Evolutionary conservation across 352 stramenopile species (phyloP).

Genomic region (Thalassiosira exigua): DNA sequence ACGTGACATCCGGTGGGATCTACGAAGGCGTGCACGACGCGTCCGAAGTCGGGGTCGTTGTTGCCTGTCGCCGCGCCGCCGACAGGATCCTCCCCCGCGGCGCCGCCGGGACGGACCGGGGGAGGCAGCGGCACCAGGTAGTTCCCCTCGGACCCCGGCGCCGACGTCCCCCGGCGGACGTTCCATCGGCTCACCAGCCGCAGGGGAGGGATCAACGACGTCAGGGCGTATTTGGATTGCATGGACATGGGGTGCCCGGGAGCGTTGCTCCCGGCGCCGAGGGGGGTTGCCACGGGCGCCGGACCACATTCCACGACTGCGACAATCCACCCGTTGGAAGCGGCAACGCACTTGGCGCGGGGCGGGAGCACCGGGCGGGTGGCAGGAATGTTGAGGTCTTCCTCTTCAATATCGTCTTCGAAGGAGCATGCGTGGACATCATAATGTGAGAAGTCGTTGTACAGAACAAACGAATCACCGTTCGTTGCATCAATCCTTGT

Average conservation of each 20-base stretch:
- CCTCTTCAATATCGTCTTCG: constrained; percentile 59
- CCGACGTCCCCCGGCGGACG: constrained; percentile 67
- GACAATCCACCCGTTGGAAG: constrained; percentile 83
- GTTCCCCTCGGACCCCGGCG: constrained; percentile 49
- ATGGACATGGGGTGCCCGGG: neutral
- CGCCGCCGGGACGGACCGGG: constrained; percentile 44
- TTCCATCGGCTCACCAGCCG: constrained; percentile 80
- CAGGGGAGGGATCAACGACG: constrained; percentile 47
- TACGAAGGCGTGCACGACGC: constrained; percentile 75
- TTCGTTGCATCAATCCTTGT: no score
- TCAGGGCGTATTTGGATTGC: constrained; percentile 29
- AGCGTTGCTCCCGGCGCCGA: neutral
- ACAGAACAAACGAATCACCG: no score
- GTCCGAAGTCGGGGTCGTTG: constrained; percentile 54
- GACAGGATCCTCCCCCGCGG: neutral
- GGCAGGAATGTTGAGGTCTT: constrained; percentile 40
- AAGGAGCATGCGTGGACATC: no score
- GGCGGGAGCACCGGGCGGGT: constrained; percentile 67
- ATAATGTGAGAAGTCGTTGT: no score
- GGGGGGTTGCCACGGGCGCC: constrained; percentile 11
- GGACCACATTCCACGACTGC: constrained; percentile 71
- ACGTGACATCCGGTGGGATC: constrained; percentile 83
- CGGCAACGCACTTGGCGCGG: constrained; percentile 63
- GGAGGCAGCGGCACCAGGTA: constrained; percentile 72
- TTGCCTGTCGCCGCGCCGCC: neutral